Percentiles rank a stretch among this genome's conserved stretches.
Evolutionary conservation across 257 asterid genomes (phyloP).

Genomic region (Petrea volubilis): DNA sequence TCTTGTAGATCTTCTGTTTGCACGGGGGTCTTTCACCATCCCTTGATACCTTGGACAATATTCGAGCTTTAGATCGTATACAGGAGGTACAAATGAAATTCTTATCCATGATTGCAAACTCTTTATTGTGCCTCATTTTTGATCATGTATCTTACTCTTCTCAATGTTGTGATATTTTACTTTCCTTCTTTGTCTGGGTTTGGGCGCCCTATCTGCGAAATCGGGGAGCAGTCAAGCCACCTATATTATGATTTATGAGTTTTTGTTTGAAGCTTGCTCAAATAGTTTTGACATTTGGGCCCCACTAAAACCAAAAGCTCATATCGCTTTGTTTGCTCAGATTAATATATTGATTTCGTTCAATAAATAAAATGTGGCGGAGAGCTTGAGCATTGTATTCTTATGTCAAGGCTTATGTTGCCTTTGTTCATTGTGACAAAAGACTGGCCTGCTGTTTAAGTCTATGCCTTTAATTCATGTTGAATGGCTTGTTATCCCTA

Average conservation of each 20-base stretch:
- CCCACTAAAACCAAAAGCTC: not conserved
- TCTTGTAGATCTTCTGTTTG: conserved; percentile 83
- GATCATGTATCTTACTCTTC: not conserved
- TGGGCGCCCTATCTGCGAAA: not conserved
- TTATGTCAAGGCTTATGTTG: not conserved
- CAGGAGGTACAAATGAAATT: conserved; percentile 65
- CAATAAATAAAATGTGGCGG: not conserved
- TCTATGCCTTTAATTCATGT: not conserved
- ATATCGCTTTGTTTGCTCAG: too few species aligned
- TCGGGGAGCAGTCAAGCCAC: not conserved
- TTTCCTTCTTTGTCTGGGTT: not conserved
- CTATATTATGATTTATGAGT: too few species aligned
- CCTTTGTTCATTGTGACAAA: not conserved
- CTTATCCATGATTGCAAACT: not conserved
- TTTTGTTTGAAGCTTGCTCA: too few species aligned
- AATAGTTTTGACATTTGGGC: not conserved
- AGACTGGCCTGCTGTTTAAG: conserved; percentile 29
- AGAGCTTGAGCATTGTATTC: not conserved
- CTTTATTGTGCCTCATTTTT: not conserved
- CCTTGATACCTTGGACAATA: conserved; percentile 91
- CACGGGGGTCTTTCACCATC: conserved; percentile 99
- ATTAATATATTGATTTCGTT: not conserved
- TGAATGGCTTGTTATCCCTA: not conserved
- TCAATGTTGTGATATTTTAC: not conserved
- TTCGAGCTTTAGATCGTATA: conserved; percentile 96